Conservation (phyloP, 202 grass and related monocot genomes). For the Carex sylvatica region DNA sequence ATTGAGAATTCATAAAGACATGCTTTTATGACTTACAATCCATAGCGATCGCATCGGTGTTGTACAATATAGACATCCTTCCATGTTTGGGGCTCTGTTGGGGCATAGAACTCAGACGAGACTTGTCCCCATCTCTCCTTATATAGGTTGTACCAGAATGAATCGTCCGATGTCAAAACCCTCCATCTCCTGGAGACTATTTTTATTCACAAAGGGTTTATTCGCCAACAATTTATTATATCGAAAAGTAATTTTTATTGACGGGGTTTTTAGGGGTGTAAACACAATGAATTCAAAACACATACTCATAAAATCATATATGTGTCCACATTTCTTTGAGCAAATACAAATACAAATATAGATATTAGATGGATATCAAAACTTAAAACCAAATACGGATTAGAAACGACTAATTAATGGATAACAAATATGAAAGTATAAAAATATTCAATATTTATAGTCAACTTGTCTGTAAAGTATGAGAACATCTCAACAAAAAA, state of each 20-base stretch:
- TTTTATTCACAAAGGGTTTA: background rate
- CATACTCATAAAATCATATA: background rate
- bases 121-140: conserved; percentile 58
- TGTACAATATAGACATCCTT: conserved; percentile 78
- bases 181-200: conserved; percentile 86
- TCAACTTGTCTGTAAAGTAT: background rate
- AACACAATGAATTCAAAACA: background rate
- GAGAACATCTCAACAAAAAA: background rate
- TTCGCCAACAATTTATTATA: no score
- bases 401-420: no score
- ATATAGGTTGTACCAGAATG: conserved; percentile 68
- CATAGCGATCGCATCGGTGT: conserved; percentile 74
- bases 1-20: background rate
- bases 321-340: background rate
- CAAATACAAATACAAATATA: background rate
- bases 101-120: conserved; percentile 61
- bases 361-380: no score
- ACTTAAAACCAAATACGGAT: no score
- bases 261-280: background rate
- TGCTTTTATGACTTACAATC: conserved; percentile 45
- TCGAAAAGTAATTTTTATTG: background rate
- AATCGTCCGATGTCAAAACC: conserved; percentile 60
- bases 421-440: no score
- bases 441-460: background rate
- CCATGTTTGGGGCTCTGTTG: conserved; percentile 55